Conservation (phyloP, 805 yeast species). For the Yamadazyma nakazawae region DNA sequence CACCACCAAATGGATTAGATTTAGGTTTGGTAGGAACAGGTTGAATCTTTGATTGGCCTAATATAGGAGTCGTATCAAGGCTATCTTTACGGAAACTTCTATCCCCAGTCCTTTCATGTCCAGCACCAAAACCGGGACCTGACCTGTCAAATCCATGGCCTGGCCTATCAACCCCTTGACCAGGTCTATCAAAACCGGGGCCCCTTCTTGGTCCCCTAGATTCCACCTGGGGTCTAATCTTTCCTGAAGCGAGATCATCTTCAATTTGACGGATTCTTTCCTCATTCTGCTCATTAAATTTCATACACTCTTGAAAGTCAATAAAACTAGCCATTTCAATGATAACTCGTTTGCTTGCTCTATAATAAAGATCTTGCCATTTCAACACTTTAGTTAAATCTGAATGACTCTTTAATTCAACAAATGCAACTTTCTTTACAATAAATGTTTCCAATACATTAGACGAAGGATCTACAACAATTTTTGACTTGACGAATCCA, state of each 20-base stretch:
- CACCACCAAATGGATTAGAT: conserved; percentile 76
- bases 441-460: conserved; percentile 34
- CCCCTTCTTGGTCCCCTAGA: neutral
- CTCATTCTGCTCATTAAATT: conserved; percentile 35
- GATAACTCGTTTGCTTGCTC: conserved; percentile 35
- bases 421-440: conserved; percentile 59
- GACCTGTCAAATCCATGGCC: neutral
- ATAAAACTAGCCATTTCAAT: conserved; percentile 38
- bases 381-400: conserved; percentile 58
- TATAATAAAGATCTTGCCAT: conserved; percentile 58
- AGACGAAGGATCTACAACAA: conserved; percentile 51
- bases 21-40: conserved; percentile 29
- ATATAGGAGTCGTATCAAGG: neutral
- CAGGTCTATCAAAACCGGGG: neutral
- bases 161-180: neutral
- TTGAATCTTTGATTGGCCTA: neutral
- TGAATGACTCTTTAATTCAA: conserved; percentile 49
- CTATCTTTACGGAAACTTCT: neutral
- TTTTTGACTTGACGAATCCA: conserved; percentile 53
- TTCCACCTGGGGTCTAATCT: conserved; percentile 7
- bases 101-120: conserved; percentile 4
- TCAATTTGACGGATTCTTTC: conserved; percentile 29
- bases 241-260: conserved; percentile 25
- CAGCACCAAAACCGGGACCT: neutral
- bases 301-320: conserved; percentile 39